Conservation (phyloP, 306 rosid species). For the Castanopsis chinensis region DNA sequence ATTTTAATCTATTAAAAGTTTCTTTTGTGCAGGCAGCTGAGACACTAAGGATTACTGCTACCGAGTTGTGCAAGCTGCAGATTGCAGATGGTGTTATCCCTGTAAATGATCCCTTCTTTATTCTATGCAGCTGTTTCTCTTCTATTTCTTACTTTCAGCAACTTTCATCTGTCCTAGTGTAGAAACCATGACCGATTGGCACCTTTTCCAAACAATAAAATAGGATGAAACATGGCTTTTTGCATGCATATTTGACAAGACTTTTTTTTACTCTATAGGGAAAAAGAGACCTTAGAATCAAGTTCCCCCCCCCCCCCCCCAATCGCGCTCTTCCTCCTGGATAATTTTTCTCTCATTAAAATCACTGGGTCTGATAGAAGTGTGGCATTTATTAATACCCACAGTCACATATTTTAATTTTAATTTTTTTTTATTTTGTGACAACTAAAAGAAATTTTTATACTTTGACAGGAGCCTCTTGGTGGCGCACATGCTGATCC, state of each 20-base stretch:
- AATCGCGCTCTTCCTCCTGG: too few species aligned
- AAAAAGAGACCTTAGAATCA: too few species aligned
- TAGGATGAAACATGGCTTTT: too few species aligned
- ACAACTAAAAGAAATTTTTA: slow-evolving; percentile 19
- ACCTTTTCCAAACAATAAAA: too few species aligned
- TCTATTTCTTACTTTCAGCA: not conserved
- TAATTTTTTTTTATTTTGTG: not conserved
- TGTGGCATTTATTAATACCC: too few species aligned
- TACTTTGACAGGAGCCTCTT: slow-evolving; percentile 70
- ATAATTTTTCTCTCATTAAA: too few species aligned
- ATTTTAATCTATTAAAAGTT: not conserved
- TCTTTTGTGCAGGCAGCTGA: slow-evolving; percentile 71
- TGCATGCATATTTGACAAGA: too few species aligned
- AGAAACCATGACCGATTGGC: too few species aligned
- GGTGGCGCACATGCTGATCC: slow-evolving; percentile 97
- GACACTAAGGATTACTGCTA: slow-evolving; percentile 73
- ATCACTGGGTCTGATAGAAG: too few species aligned
- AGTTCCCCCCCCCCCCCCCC: too few species aligned
- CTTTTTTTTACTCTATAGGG: too few species aligned
- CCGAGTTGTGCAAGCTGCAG: slow-evolving; percentile 61
- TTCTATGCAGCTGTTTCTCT: slow-evolving; percentile 3
- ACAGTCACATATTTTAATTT: too few species aligned
- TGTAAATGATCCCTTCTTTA: slow-evolving; percentile 48
- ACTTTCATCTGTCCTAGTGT: not conserved
- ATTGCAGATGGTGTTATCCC: slow-evolving; percentile 84